These are phyloP conservation scores for Vitis hybrid DNA, from an alignment of 177 flowering plant species.

Conservation along the genomic window DNA sequence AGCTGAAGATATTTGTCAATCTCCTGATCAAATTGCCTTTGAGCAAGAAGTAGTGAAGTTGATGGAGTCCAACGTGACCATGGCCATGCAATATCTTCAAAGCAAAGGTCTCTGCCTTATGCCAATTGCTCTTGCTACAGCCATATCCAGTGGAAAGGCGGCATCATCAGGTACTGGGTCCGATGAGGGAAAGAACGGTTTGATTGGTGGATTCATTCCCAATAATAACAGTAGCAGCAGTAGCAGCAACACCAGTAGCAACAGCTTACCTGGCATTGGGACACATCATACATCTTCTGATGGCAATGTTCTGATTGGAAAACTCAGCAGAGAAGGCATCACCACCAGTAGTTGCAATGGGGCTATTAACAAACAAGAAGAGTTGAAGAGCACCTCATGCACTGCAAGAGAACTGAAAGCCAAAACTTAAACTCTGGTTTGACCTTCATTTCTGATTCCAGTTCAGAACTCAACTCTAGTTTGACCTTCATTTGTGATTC, in stretches of 20 bases:
- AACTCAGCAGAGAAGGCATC: background rate
- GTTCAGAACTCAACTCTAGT: too few species aligned
- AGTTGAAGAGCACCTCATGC: background rate
- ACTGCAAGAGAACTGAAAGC: slow-evolving; percentile 1
- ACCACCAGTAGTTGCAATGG: slow-evolving; percentile 5
- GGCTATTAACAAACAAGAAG: slow-evolving; percentile 5
- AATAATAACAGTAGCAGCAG: slow-evolving; percentile 6
- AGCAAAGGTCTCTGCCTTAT: slow-evolving; percentile 32
- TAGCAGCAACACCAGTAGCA: slow-evolving; percentile 11
- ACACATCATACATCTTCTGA: background rate
- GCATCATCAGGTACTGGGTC: slow-evolving; percentile 5
- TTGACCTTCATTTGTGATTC: background rate
- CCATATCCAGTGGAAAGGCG: slow-evolving; percentile 19
- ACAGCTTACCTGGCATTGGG: slow-evolving; percentile 10
- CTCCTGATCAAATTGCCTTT: slow-evolving; percentile 16
- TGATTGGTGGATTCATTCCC: background rate
- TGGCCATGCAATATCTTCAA: slow-evolving; percentile 32
- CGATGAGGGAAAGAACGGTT: slow-evolving; percentile 10
- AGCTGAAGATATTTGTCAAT: slow-evolving; percentile 14
- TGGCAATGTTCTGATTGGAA: background rate
- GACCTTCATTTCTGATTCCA: background rate
- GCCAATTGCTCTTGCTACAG: slow-evolving; percentile 29
- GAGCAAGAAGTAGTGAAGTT: slow-evolving; percentile 27
- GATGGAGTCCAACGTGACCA: slow-evolving; percentile 24
- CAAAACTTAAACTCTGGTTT: background rate